phyloP scores from a whole-genome alignment of 192 early-diverging fungal species.

The Haplosporangium gracile region DNA sequence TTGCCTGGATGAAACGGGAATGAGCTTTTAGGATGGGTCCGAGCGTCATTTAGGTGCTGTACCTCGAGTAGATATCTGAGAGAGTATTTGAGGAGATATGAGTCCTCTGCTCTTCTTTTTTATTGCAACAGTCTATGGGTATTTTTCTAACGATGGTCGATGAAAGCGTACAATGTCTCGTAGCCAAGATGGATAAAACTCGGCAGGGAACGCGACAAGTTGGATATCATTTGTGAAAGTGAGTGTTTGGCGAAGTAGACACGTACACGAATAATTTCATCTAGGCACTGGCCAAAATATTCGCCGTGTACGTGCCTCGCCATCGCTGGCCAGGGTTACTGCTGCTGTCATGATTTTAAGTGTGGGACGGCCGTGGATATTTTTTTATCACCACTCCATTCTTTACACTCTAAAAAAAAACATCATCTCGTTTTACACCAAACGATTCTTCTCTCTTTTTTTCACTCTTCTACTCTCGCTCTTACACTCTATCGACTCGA shows the following conservation, averaged over 20 bases:
- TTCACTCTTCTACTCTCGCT: background rate
- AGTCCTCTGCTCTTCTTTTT: background rate
- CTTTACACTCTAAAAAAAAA: background rate
- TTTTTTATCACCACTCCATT: background rate
- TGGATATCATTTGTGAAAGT: too few species aligned
- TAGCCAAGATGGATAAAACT: too few species aligned
- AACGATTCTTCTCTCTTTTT: background rate
- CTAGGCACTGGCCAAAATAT: background rate
- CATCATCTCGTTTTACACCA: conserved; percentile 5
- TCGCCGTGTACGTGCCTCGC: background rate
- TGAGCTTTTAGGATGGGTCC: background rate
- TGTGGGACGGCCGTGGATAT: background rate
- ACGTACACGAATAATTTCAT: background rate
- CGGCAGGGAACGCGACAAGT: too few species aligned
- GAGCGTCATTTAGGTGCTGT: background rate
- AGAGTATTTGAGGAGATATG: background rate
- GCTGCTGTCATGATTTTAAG: background rate
- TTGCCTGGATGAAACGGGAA: conserved; percentile 26
- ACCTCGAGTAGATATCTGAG: background rate
- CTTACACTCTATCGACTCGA: background rate
- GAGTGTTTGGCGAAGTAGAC: background rate
- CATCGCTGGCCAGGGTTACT: background rate
- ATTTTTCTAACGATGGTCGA: background rate
- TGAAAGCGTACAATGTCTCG: too few species aligned
- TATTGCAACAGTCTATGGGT: background rate